Evolutionary conservation across 139 green algal species (phyloP).

Genomic region (Micractinium conductrix): DNA sequence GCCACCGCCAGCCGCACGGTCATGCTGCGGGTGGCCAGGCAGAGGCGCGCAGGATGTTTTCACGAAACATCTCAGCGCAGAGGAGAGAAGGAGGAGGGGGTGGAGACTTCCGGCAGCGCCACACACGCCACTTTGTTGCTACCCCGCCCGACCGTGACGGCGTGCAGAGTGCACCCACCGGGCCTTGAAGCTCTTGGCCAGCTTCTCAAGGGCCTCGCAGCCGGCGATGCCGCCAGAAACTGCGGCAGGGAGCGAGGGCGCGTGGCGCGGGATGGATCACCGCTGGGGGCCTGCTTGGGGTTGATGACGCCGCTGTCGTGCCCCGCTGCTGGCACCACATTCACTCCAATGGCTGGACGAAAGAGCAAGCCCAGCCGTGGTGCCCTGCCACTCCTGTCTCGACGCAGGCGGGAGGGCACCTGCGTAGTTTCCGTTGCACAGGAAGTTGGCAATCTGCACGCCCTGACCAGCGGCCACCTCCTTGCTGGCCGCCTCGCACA

Average conservation of each 20-base stretch:
- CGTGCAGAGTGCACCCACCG: neutral
- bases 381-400: too few species aligned
- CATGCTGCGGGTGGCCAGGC: constrained; percentile 58
- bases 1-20: constrained; percentile 94
- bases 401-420: too few species aligned
- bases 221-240: constrained; percentile 89
- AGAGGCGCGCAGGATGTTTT: neutral
- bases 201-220: constrained; percentile 76
- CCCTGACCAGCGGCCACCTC: constrained; percentile 73
- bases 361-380: too few species aligned
- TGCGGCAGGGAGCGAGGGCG: too few species aligned
- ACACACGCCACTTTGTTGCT: neutral
- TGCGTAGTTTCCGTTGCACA: constrained; percentile 99
- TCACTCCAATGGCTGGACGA: too few species aligned
- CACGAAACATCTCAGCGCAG: neutral
- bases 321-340: too few species aligned
- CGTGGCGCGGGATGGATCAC: too few species aligned
- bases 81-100: neutral
- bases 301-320: too few species aligned
- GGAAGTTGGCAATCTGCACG: constrained; percentile 97
- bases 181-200: constrained; percentile 55
- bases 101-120: neutral
- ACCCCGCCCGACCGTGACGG: too few species aligned
- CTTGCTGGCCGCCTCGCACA: constrained; percentile 86
- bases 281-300: too few species aligned